phyloP scores from a whole-genome alignment of 2,329 filamentous ascomycete species.

The Aspergillus awamori region DNA sequence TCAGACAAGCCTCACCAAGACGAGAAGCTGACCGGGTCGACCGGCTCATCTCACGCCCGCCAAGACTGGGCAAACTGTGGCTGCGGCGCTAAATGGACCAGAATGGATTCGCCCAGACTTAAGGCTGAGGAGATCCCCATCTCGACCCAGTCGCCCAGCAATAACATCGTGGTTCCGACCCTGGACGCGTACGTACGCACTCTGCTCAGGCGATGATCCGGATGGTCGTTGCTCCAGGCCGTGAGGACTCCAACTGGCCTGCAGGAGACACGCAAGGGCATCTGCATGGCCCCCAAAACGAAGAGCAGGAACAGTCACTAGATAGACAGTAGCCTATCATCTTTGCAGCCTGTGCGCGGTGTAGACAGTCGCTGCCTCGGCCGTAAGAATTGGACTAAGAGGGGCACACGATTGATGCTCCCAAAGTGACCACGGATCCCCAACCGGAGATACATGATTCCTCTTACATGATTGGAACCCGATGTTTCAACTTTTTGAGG shows the following conservation, averaged over 20 bases:
- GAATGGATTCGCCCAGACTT: slow-evolving; percentile 10
- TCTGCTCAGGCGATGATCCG: slow-evolving; percentile 2
- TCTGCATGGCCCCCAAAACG: neutral
- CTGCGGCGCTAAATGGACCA: slow-evolving; percentile 7
- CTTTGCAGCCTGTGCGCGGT: too few relatives aligned
- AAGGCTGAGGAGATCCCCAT: slow-evolving; percentile 11
- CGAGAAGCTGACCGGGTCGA: neutral
- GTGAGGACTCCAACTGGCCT: too few relatives aligned
- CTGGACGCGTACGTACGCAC: slow-evolving; percentile 8
- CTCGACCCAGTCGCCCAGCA: neutral
- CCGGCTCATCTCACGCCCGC: slow-evolving; percentile 1
- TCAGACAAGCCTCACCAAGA: neutral
- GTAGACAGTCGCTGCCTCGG: neutral
- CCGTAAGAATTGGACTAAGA: neutral
- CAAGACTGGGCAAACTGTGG: slow-evolving; percentile 8
- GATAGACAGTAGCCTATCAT: too few relatives aligned
- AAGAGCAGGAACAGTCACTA: too few relatives aligned
- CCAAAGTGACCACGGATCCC: neutral
- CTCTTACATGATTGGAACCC: neutral
- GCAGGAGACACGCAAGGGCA: neutral
- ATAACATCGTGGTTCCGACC: neutral
- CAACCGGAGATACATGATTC: neutral
- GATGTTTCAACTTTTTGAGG: neutral
- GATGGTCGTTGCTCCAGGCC: neutral
- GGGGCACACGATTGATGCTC: neutral